Evolutionary conservation across 2,329 filamentous ascomycete genomes (phyloP), one percentile per base, ranked within the genome.

Genomic region (Apiospora malaysiana): DNA sequence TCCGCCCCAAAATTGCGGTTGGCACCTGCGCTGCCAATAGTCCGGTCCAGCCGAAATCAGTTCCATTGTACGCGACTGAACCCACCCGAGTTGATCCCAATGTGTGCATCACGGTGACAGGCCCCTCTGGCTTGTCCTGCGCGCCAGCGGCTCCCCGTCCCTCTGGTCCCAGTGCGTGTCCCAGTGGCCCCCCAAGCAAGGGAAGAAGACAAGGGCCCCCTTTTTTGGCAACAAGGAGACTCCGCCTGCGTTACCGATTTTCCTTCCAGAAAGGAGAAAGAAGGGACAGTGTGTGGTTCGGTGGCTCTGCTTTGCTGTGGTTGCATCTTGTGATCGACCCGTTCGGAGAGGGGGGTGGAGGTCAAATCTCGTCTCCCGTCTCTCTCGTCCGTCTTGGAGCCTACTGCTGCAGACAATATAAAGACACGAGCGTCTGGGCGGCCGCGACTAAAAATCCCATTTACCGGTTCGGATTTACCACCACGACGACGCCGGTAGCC

Each of bases 101-200:
- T 71, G 70, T 67, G 67, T 69, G 63, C 47, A 42, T 51, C 32
- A 43, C 51, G 70, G 70, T 71, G 70, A 71, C 69, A 69, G 37
- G 68, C 56, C 49, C 45, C 32, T 40, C 56, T 43, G 63, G 70
- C 51, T 65, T 65, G 37, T 42, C 69, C 27, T 32, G 25, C 51
- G 51, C 51, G 25, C 25, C 25, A 59, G 42, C 42, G 42, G 42
- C 16, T 4, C 42, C 42, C 12, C 40, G 8, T 10, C 9, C 4
- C 4, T 14, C 40, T 9, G 12, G 40, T 14, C 8, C 9, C 40
- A 42, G 40, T 14, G 12, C 9, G n/a, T n/a, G n/a, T n/a, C n/a
- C n/a, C n/a, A n/a, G n/a, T 14, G 40, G 4, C 12, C 40, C 42
- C 42, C 10, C 12, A 18, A 27, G 27, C 47, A n/a, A n/a, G n/a